Conservation (phyloP, 2,329 filamentous ascomycete species). For the Aulographum hederae region DNA sequence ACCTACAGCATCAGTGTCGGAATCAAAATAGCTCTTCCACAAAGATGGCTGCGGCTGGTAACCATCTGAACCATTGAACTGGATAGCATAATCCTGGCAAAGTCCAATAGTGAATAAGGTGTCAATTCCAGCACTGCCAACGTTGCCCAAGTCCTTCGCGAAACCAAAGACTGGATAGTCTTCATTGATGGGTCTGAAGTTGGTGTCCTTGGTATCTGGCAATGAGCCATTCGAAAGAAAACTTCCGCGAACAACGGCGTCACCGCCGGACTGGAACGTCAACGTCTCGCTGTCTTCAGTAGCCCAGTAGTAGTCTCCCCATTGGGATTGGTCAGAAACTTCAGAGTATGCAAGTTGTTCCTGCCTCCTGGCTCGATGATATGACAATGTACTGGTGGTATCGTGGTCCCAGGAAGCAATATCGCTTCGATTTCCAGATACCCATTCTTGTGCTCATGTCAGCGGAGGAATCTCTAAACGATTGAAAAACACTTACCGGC, state of each 20-base stretch:
- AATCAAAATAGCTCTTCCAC: conserved; percentile 29
- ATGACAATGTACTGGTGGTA: conserved; percentile 26
- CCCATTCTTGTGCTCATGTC: conserved; percentile 40
- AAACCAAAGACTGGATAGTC: conserved; percentile 36
- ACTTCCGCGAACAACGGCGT: conserved; percentile 24
- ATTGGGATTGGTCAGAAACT: conserved; percentile 28
- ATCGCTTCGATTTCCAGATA: conserved; percentile 39
- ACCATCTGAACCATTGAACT: conserved; percentile 26
- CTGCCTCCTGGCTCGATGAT: conserved; percentile 38
- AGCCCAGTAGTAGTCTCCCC: conserved; percentile 36
- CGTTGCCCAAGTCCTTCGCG: conserved; percentile 28
- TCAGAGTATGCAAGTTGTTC: conserved; percentile 29
- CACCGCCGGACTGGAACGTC: conserved; percentile 28
- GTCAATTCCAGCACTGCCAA: conserved; percentile 17
- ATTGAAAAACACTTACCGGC: conserved; percentile 30
- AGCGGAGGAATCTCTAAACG: conserved; percentile 4
- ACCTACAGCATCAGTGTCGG: conserved; percentile 25
- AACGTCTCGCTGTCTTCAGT: conserved; percentile 22
- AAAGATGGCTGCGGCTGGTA: conserved; percentile 23
- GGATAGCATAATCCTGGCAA: conserved; percentile 28
- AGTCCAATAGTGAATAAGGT: conserved; percentile 32
- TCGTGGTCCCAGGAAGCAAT: conserved; percentile 45
- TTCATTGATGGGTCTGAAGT: conserved; percentile 29
- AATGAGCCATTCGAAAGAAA: conserved; percentile 28
- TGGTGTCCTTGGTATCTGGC: conserved; percentile 25